A percentile compares a stretch with the other conserved stretches of the same genome.
phyloP scores from a whole-genome alignment of 2,329 filamentous ascomycete species.

The Orbilia brochopaga region DNA sequence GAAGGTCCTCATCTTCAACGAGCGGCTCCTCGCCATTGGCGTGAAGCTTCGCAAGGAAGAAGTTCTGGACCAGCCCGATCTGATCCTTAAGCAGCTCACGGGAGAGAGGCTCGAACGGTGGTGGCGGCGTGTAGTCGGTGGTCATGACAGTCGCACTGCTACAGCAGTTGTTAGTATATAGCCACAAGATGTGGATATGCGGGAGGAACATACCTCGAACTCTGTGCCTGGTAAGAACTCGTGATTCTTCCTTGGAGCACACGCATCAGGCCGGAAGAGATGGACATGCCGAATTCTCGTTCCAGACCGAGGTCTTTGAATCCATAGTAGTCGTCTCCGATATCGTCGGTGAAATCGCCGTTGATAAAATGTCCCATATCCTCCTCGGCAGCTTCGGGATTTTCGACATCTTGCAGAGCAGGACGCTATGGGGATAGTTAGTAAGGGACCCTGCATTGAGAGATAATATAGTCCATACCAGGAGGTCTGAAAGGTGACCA shows the following conservation, averaged over 20 bases:
- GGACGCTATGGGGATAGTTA: conserved; percentile 66
- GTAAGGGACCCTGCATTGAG: conserved; percentile 21
- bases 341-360: conserved; percentile 95
- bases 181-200: conserved; percentile 12
- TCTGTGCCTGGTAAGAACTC: conserved; percentile 80
- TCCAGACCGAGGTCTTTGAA: conserved; percentile 95
- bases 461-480: conserved; percentile 59
- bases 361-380: conserved; percentile 96
- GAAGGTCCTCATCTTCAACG: conserved; percentile 92
- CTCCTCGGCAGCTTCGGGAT: conserved; percentile 89
- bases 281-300: conserved; percentile 84
- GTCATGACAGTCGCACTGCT: conserved; percentile 67
- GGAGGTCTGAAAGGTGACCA: conserved; percentile 84
- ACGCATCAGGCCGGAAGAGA: conserved; percentile 89
- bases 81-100: conserved; percentile 77
- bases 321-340: conserved; percentile 98
- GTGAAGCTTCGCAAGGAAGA: conserved; percentile 87
- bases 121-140: conserved; percentile 71
- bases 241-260: conserved; percentile 89
- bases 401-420: conserved; percentile 82
- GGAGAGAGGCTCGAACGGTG: conserved; percentile 77
- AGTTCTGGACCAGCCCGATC: conserved; percentile 86
- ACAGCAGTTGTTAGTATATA: conserved; percentile 47
- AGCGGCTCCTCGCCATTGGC: conserved; percentile 81
- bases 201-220: conserved; percentile 62